Evolutionary conservation across 192 early-diverging fungal species (phyloP), one percentile per base, ranked within the genome.

Genomic region (Mortierella antarctica): DNA sequence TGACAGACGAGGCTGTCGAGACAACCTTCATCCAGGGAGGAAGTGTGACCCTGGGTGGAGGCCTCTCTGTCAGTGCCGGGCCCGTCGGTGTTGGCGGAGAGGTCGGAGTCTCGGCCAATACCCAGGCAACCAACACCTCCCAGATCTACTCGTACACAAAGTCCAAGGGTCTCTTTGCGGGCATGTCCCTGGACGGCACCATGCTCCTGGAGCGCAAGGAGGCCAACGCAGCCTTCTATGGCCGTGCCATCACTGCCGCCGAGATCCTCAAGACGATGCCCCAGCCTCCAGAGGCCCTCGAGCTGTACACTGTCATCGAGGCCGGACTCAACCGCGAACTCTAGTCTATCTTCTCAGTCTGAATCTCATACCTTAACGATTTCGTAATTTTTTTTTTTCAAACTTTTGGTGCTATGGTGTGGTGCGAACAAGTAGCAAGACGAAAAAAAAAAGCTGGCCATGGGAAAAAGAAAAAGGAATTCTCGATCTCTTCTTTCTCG

Each of bases 91-190:
- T 83, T 13, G 87, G 86, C 39, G 86, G 76, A 2, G 82, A 85
- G 57, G 82, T 84, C 39, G 69, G 73, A 42, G 67, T 83, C 51
- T 68, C 87, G 15, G 83, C 80, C 53, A 82, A 74, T 52, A 71
- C 77, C 12, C 70, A 61, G 42, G 67, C 61, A 0, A 69, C 86
- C 55, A 91, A 92, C 58, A 79, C 93, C 0, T 92, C 95, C 0
- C 90, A 94, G 12, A 90, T 96, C 53, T 95, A 91, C 73, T 95
- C 94, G 31, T 98, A 98, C 79, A 92, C 91, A 68, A 94, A 96
- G 66, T 90, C 93, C 44, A 93, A 94, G 82, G 96, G 96, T 11
- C 86, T 98, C 57, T 96, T 96, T 88, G 95, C 92, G 7, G 97
- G 97, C 39, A 88, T 94, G 5, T 95, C 93, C 8, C 14, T 84